These are phyloP conservation scores for Mycosphaerella sp. DNA, from an alignment of 2,329 filamentous ascomycete species.

Conservation along the genomic window DNA sequence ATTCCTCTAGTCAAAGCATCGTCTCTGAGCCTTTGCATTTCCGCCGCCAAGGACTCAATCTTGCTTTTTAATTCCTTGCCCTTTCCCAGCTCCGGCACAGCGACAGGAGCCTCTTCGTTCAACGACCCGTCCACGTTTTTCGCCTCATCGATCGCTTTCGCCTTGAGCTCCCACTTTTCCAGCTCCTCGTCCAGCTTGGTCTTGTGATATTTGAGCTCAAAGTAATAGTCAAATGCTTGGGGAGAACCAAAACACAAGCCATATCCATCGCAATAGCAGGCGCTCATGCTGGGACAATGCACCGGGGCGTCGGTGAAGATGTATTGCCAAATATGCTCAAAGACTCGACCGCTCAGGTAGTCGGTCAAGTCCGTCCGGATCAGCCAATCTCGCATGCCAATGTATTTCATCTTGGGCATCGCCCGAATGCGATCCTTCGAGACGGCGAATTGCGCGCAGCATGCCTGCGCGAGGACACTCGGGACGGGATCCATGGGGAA, in stretches of 20 bases:
- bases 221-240: constrained; percentile 44
- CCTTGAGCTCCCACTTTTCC: constrained; percentile 38
- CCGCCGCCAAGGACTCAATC: constrained; percentile 40
- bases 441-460: constrained; percentile 59
- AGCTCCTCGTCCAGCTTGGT: constrained; percentile 39
- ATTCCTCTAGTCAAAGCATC: constrained; percentile 47
- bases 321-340: constrained; percentile 60
- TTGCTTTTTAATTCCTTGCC: constrained; percentile 40
- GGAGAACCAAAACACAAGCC: constrained; percentile 54
- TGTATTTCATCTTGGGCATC: constrained; percentile 48
- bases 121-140: constrained; percentile 36
- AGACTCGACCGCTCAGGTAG: constrained; percentile 52
- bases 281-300: constrained; percentile 47
- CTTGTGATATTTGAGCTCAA: constrained; percentile 41
- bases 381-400: constrained; percentile 56
- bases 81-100: constrained; percentile 38
- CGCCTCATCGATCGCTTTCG: constrained; percentile 34
- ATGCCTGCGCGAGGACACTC: constrained; percentile 52
- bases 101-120: constrained; percentile 34
- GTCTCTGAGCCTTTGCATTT: constrained; percentile 39
- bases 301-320: constrained; percentile 50
- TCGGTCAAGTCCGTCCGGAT: constrained; percentile 51
- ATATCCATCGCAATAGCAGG: constrained; percentile 59
- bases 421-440: constrained; percentile 51
- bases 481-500: constrained; percentile 46